Evolutionary conservation across 176 grass and related monocot genomes (phyloP).

Genomic region (Cenchrus purpureus): DNA sequence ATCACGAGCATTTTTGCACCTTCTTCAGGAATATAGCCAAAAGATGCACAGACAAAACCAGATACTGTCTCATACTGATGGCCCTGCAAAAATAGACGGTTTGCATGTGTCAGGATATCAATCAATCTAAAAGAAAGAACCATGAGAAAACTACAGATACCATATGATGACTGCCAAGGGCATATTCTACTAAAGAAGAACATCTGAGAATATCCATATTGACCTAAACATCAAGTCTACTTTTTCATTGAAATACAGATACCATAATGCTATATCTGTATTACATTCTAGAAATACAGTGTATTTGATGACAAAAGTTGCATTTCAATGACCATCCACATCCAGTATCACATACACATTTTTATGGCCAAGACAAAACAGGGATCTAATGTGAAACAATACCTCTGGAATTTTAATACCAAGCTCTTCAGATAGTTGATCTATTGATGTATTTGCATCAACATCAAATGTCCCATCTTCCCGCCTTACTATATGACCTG

Average conservation of each 20-base stretch:
- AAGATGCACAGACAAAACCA: conserved; percentile 94
- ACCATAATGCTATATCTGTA: not conserved
- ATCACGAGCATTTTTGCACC: conserved; percentile 78
- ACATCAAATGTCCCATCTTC: conserved; percentile 94
- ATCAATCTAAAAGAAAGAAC: conserved; percentile 35
- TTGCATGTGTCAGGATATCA: conserved; percentile 30
- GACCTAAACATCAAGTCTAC: conserved; percentile 1
- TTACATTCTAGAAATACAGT: conserved; percentile 17
- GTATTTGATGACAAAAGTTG: conserved; percentile 8
- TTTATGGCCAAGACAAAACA: not conserved
- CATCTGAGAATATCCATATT: not conserved
- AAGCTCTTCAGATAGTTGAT: conserved; percentile 91
- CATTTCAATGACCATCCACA: not conserved
- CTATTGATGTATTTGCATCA: conserved; percentile 98
- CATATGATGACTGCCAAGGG: conserved; percentile 2
- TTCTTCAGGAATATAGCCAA: conserved; percentile 95
- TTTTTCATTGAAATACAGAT: not conserved
- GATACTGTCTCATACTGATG: conserved; percentile 95
- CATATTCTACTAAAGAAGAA: conserved; percentile 23
- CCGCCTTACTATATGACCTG: conserved; percentile 87
- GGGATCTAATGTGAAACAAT: conserved; percentile 36
- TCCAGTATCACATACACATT: not conserved
- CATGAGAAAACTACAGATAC: not conserved
- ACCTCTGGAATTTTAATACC: conserved; percentile 98
- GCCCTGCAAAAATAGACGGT: conserved; percentile 58